Evolutionary conservation across 371 early-diverging fungal species (phyloP), one percentile per base, ranked within the genome.

Genomic region (Syncephalastrum sp.): DNA sequence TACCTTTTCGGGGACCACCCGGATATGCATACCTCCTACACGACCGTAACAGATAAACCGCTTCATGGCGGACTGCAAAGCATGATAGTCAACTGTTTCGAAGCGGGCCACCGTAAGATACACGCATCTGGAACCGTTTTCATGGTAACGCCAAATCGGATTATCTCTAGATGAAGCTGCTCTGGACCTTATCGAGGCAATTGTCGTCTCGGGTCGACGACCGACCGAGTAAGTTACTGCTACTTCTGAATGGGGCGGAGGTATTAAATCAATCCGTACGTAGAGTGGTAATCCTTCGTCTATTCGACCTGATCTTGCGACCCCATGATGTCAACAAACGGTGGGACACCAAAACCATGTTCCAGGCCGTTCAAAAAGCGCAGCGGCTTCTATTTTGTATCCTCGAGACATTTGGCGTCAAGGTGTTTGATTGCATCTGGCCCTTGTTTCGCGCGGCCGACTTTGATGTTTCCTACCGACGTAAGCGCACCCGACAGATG

Each of bases 131-230:
- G 12, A 10, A 33, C 7, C 38, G 1, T 5, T 33, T 10, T 33
- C 38, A 33, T 33, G 8, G 38, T 33, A 33, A 33, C 38, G 10
- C 38, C 12, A 10, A 33, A 10, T 10, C 10, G 38, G 2, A 0
- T 10, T 33, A 5, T 33, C 38, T 33, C 12, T 54, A 63, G 63
- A 48, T 42, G 58, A 63, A 27, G 64, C 64, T 15, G 64, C 64
- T 7, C 23, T 64, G 59, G 64, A 64, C 29, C 38, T 64, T 3
- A 47, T 64, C 5, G 50, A 57, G 23, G 25, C 17, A 15, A 47
- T 41, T 1, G 38, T 64, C 14, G 43, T 49, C 15, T 24, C 59
- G 4, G 43, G 49, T 46, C 42, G 64, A 6, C 43, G 56, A n/a
- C 64, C 64, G 10, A 47, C 64, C 5, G 13, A 15, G 64, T 64